Evolutionary conservation across 2,329 filamentous ascomycete genomes (phyloP), one percentile per base, ranked within the genome.

Genomic region (Fonsecaea pedrosoi): DNA sequence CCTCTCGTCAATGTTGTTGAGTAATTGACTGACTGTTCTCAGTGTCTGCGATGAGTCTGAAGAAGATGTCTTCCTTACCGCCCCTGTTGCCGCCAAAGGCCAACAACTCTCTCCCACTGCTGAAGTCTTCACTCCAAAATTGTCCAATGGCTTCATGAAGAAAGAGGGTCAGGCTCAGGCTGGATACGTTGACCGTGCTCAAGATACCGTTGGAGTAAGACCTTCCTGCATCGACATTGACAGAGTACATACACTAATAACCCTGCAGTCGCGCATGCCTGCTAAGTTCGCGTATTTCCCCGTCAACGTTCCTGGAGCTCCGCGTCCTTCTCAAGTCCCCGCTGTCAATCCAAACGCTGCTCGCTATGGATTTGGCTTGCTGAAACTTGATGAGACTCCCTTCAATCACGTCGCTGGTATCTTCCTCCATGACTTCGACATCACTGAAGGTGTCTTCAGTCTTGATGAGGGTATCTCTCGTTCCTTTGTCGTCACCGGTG

Each of bases 71-170:
- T 69, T 71, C 54, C 73, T 81, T 57, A 78, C 75, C 67, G 76
- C 78, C 12, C 77, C 79, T 55, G 71, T 77, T 35, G 71, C 79
- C 32, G 74, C 72, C 38, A 59, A 60, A 42, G 61, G 48, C n/a
- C 54, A 37, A 18, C 61, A 61, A 53, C 61, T 73, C 60, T 73
- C 72, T 45, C 70, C 70, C 9, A 71, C 70, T 57, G 71, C 71
- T 32, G 61, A 69, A 30, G 66, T 66, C 56, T 73, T 73, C 64
- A 69, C 65, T 9, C 70, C 70, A 37, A 60, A 42, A 30, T 34
- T 60, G 38, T 38, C 40, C 38, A 30, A 30, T 34, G 34, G 12
- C 21, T 62, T 60, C 54, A 58, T 42, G 38, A 37, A 61, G 34
- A 50, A 65, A 57, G 45, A 37, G 9, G 30, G 54, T 53, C 53